Percentiles rank a stretch among this genome's conserved stretches.
phyloP scores from a whole-genome alignment of 1,139 yeast genomes.

The Petasospora fabianii region DNA sequence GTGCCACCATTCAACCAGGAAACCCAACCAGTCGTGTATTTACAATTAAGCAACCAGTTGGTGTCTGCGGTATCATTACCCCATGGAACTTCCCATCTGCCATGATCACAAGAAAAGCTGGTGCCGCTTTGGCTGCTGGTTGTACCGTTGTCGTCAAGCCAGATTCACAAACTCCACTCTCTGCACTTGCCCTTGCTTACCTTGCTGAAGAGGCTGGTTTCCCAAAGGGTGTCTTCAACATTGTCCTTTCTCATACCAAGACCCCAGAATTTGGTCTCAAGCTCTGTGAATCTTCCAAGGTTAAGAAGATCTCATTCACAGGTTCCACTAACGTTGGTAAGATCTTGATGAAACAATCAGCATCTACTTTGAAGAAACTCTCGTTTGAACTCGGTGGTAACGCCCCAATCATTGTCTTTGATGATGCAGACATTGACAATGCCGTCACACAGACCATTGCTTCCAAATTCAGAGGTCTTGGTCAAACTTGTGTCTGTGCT shows the following conservation, averaged over 20 bases:
- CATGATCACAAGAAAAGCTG: conserved; percentile 89
- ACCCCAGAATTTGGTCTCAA: conserved; percentile 60
- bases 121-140: conserved; percentile 91
- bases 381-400: conserved; percentile 92
- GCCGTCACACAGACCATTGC: conserved; percentile 73
- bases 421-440: conserved; percentile 72
- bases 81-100: conserved; percentile 98
- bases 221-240: conserved; percentile 80
- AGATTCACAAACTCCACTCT: conserved; percentile 82
- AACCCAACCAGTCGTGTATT: conserved; percentile 54
- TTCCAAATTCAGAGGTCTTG: conserved; percentile 69
- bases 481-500: conserved; percentile 84
- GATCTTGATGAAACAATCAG: conserved; percentile 70
- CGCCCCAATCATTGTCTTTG: conserved; percentile 87
- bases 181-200: conserved; percentile 77
- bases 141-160: conserved; percentile 90
- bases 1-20: conserved; percentile 67
- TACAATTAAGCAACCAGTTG: conserved; percentile 76
- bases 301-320: conserved; percentile 81
- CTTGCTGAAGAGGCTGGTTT: conserved; percentile 77
- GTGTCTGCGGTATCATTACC: conserved; percentile 86
- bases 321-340: conserved; percentile 88
- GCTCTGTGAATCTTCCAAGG: conserved; percentile 62
- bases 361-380: conserved; percentile 75
- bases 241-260: conserved; percentile 55